A percentile compares a stretch with the other conserved stretches of the same genome.
These are phyloP conservation scores for Xylariaceae sp. DNA, from an alignment of 2,329 filamentous ascomycete genomes.

Conservation along the genomic window DNA sequence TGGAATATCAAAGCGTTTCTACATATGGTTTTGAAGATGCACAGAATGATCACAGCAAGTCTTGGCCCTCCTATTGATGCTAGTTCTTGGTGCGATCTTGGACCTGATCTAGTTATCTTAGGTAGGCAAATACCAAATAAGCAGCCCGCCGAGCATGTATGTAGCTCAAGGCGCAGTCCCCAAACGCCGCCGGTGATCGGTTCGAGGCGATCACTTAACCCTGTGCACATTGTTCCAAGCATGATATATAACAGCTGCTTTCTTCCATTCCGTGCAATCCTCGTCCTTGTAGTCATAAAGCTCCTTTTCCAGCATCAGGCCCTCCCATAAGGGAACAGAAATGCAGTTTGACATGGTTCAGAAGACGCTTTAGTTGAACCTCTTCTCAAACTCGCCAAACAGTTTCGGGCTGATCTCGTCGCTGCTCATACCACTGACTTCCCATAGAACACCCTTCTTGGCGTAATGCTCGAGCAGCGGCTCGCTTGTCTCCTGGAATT, in stretches of 20 bases:
- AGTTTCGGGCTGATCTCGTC: constrained; percentile 95
- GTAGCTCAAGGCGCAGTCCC: not conserved
- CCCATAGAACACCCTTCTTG: constrained; percentile 76
- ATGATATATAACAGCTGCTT: too few relatives aligned
- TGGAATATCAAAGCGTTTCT: too few relatives aligned
- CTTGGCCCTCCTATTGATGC: too few relatives aligned
- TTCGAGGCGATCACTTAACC: not conserved
- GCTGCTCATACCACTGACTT: constrained; percentile 82
- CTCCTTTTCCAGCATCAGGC: too few relatives aligned
- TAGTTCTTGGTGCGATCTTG: too few relatives aligned
- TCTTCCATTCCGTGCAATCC: too few relatives aligned
- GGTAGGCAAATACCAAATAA: too few relatives aligned
- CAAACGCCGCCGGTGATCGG: not conserved
- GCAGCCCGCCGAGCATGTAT: too few relatives aligned
- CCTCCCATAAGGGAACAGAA: not conserved
- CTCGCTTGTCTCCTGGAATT: constrained; percentile 83
- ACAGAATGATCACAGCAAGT: too few relatives aligned
- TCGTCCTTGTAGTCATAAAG: too few relatives aligned
- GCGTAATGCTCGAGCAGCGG: constrained; percentile 88
- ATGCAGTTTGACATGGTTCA: not conserved
- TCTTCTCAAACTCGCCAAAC: constrained; percentile 72
- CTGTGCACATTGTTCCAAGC: not conserved
- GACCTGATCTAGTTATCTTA: too few relatives aligned
- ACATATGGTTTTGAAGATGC: too few relatives aligned
- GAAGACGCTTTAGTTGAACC: constrained; percentile 47